Percentiles rank a stretch among this genome's conserved stretches.
Evolutionary conservation across 2,329 filamentous ascomycete genomes (phyloP).

Genomic region (Colletotrichum sp.): DNA sequence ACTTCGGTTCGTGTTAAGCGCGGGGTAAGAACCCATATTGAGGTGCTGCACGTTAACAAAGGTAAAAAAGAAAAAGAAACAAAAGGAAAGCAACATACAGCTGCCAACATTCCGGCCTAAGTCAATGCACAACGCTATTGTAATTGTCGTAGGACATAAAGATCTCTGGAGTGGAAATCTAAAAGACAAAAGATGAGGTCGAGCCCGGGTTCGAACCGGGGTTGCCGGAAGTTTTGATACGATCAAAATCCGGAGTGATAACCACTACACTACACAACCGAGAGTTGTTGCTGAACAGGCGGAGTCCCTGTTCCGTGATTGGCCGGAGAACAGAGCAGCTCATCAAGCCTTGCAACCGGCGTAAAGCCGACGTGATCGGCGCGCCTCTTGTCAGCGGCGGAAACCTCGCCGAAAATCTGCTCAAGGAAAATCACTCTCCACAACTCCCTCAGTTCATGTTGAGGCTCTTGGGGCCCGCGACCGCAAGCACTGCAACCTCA

Average conservation of each 20-base stretch:
- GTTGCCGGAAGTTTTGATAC: slow-evolving; percentile 1
- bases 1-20: neutral
- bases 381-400: neutral
- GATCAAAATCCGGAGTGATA: slow-evolving; percentile 22
- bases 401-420: neutral
- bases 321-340: neutral
- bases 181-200: neutral
- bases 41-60: neutral
- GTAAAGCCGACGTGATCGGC: neutral
- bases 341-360: neutral
- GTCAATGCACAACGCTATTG: neutral
- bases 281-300: neutral
- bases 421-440: neutral
- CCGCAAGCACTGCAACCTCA: neutral
- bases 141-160: neutral
- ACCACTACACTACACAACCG: slow-evolving; percentile 22
- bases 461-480: neutral
- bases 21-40: neutral
- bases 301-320: neutral
- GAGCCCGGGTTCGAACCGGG: slow-evolving; percentile 21
- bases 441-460: neutral
- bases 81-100: neutral
- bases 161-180: fast-evolving
- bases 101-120: neutral
- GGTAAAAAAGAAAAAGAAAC: neutral